Conservation (phyloP, 2,329 filamentous ascomycete species). For the Botrytis galanthina region DNA sequence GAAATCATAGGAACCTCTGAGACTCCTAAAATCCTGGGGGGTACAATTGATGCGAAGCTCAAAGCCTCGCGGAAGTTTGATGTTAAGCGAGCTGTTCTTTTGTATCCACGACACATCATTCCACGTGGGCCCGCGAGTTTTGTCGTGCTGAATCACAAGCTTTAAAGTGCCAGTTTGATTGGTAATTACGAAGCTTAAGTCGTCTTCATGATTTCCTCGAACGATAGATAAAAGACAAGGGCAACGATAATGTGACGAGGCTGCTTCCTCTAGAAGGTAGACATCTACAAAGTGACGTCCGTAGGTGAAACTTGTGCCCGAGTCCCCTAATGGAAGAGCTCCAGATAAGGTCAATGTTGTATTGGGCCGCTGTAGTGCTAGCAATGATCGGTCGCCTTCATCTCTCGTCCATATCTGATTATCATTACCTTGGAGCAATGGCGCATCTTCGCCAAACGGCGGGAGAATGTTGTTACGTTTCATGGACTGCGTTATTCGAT, state of each 20-base stretch:
- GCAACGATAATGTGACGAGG: conserved; percentile 65
- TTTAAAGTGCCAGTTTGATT: conserved; percentile 80
- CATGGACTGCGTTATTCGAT: conserved; percentile 58
- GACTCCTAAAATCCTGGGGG: conserved; percentile 72
- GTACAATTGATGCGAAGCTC: conserved; percentile 67
- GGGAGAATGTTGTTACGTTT: conserved; percentile 78
- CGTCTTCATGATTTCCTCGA: conserved; percentile 65
- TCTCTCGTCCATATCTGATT: conserved; percentile 81
- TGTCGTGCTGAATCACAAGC: conserved; percentile 67
- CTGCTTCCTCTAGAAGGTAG: conserved; percentile 70
- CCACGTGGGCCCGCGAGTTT: conserved; percentile 71
- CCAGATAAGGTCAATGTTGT: conserved; percentile 52
- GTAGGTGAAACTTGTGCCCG: conserved; percentile 70
- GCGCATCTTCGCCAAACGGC: conserved; percentile 57
- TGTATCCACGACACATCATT: conserved; percentile 78
- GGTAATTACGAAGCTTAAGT: conserved; percentile 69
- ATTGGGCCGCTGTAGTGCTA: conserved; percentile 31
- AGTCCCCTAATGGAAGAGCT: conserved; percentile 75
- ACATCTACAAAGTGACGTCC: conserved; percentile 73
- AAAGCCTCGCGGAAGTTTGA: conserved; percentile 75
- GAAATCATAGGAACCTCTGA: conserved; percentile 85
- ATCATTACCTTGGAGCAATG: conserved; percentile 75
- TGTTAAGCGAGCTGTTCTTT: conserved; percentile 61
- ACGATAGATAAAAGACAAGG: conserved; percentile 75
- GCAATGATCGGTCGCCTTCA: conserved; percentile 34